phyloP scores from a whole-genome alignment of 257 asterid genomes.

The Salvia rosmarinus region DNA sequence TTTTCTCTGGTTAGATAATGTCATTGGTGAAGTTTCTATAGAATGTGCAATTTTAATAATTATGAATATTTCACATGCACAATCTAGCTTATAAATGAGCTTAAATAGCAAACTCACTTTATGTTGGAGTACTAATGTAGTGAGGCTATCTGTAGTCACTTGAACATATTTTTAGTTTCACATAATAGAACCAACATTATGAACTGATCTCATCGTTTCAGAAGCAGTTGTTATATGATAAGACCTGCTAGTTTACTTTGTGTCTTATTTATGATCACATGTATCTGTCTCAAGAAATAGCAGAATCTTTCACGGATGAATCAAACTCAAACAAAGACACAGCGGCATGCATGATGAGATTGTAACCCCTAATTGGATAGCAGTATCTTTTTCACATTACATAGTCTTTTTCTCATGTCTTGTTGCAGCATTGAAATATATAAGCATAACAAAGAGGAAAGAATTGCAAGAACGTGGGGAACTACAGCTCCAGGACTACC shows the following conservation, averaged over 20 bases:
- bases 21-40: too few relatives aligned
- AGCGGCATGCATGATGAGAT: neutral
- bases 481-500: conserved; percentile 82
- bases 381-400: neutral
- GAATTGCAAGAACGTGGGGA: conserved; percentile 93
- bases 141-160: too few relatives aligned
- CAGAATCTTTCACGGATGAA: neutral
- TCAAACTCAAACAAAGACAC: neutral
- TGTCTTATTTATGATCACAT: neutral
- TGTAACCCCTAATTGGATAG: neutral
- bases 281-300: neutral
- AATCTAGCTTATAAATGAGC: too few relatives aligned
- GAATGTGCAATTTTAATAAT: too few relatives aligned
- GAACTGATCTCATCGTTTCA: too few relatives aligned
- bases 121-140: neutral
- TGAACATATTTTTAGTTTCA: too few relatives aligned
- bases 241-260: too few relatives aligned
- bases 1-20: neutral
- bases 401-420: neutral
- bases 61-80: too few relatives aligned
- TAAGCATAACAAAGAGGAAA: conserved; percentile 87
- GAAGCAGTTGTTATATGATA: too few relatives aligned
- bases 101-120: neutral
- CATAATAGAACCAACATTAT: too few relatives aligned
- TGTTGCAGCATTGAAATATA: conserved; percentile 67